phyloP scores from a whole-genome alignment of 495 filamentous ascomycete species.

The Penicillium lagena region DNA sequence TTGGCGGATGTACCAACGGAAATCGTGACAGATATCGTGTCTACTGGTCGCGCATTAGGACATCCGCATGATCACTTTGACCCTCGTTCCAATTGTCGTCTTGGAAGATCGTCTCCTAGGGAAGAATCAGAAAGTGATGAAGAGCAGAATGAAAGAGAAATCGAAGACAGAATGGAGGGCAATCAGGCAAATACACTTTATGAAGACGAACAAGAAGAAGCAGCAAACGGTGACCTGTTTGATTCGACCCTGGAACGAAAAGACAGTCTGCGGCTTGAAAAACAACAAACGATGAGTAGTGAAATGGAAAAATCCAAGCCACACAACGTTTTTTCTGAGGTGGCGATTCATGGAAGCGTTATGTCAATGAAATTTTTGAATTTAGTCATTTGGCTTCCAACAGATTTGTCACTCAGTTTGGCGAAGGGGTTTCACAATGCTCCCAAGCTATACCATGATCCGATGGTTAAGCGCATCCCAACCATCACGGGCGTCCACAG shows the following conservation, averaged over 20 bases:
- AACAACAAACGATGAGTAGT: conserved; percentile 6
- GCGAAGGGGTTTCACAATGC: conserved; percentile 84
- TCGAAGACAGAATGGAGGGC: not conserved
- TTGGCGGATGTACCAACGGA: conserved; percentile 75
- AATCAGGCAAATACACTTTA: not conserved
- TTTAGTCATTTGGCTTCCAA: conserved; percentile 66
- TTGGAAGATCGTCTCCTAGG: not conserved
- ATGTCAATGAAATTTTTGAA: conserved; percentile 57
- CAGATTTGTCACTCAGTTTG: conserved; percentile 72
- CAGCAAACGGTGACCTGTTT: not conserved
- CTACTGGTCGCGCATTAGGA: conserved; percentile 48
- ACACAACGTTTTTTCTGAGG: conserved; percentile 10
- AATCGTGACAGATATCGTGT: conserved; percentile 54
- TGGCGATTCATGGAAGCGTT: conserved; percentile 25
- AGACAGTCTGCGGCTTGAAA: conserved; percentile 10
- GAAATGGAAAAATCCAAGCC: not conserved
- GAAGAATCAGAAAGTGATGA: not conserved
- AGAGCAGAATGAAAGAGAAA: conserved; percentile 1
- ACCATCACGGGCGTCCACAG: conserved; percentile 69
- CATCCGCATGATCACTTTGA: conserved; percentile 45
- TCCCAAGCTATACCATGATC: conserved; percentile 71
- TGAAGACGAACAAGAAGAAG: conserved; percentile 1
- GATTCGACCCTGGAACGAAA: not conserved
- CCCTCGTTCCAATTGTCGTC: conserved; percentile 5
- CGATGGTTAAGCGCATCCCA: conserved; percentile 59